These are phyloP conservation scores for Tubosaeta sp. DNA, from an alignment of 768 basidiomycete species.

Conservation along the genomic window DNA sequence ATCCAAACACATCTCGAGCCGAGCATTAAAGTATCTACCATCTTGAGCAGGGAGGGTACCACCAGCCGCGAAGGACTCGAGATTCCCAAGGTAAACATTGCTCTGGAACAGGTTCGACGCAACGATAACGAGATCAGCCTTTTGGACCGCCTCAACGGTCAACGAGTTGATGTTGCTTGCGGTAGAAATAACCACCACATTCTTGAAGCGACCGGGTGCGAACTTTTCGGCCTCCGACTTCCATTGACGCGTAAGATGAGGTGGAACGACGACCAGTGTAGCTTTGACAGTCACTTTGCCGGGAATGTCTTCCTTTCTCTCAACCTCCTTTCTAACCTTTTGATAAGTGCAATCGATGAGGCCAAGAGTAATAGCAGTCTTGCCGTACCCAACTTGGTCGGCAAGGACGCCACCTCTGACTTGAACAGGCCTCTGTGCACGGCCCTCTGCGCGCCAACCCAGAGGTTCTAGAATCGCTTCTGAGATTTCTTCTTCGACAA, in stretches of 20 bases:
- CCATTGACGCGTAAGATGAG: constrained; percentile 91
- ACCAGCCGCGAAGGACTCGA: constrained; percentile 64
- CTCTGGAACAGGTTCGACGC: constrained; percentile 87
- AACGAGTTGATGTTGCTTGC: constrained; percentile 66
- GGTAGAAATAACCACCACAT: constrained; percentile 61
- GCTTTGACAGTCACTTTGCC: constrained; percentile 79
- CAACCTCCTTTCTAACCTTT: constrained; percentile 54
- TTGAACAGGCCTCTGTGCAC: constrained; percentile 69
- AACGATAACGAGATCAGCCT: constrained; percentile 84
- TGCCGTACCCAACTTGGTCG: constrained; percentile 96
- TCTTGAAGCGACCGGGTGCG: constrained; percentile 40
- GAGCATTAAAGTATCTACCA: constrained; percentile 87
- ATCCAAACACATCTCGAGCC: constrained; percentile 58
- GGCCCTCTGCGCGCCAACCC: constrained; percentile 93
- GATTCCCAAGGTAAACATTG: constrained; percentile 67
- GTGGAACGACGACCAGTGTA: constrained; percentile 82
- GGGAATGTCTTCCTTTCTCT: constrained; percentile 38
- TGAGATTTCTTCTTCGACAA: constrained; percentile 91
- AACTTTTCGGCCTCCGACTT: constrained; percentile 83
- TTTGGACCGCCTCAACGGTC: constrained; percentile 68
- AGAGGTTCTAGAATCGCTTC: constrained; percentile 83
- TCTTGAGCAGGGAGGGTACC: constrained; percentile 71
- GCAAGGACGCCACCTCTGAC: constrained; percentile 90
- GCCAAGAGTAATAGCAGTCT: constrained; percentile 91
- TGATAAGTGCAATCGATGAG: constrained; percentile 72